Base-by-base conservation (phyloP, 139 green algal genomes). In the Volvox reticuliferus region DNA sequence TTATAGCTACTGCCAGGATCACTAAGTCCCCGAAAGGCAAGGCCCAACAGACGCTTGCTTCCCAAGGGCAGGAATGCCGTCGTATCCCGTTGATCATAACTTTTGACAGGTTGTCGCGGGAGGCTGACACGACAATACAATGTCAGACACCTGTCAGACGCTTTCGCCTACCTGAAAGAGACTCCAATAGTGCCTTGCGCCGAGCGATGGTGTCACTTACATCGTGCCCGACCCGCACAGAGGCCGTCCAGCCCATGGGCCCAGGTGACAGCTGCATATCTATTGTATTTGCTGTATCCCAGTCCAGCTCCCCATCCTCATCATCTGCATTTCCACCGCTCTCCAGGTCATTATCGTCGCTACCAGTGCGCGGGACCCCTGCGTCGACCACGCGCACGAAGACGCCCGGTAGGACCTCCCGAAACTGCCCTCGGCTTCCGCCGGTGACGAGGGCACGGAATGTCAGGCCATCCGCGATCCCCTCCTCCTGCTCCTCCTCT, bases 201-300 rank as follows among this genome's bases (percentile, higher is more conserved):
- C 9, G 44, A 14, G 44, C 44, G 44, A 55, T 55, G 44, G 44
- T 55, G 44, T 55, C 44, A 55, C 44, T 9, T 55, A 9, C 36
- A 16, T 76, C 55, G 12, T 17, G 81, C 13, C 81, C 37, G n/a
- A 77, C 13, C 61, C 61, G 61, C 55, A 87, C 24, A 30, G 62
- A 18, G 28, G 32, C 61, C 13, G 81, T 87, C 81, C 81, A 87
- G 61, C 81, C 81, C 81, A 87, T 55, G 14, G 81, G 81, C 30
- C 81, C 81, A 2, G 16, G 30, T 50, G 81, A 87, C 61, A 87
- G 32, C 61, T 32, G 61, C 81, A 76, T 20, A 62, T 87, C 81
- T 62, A 87, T 21, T 32, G 30, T 30, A 32, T 87, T 62, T 19
- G 19, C n/a, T 32, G 21, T 55, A 16, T 71, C 79, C 79, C 61